Evolutionary conservation across 139 green algal species (phyloP), one percentile per base, ranked within the genome.

Genomic region (Penium margaritaceum): DNA sequence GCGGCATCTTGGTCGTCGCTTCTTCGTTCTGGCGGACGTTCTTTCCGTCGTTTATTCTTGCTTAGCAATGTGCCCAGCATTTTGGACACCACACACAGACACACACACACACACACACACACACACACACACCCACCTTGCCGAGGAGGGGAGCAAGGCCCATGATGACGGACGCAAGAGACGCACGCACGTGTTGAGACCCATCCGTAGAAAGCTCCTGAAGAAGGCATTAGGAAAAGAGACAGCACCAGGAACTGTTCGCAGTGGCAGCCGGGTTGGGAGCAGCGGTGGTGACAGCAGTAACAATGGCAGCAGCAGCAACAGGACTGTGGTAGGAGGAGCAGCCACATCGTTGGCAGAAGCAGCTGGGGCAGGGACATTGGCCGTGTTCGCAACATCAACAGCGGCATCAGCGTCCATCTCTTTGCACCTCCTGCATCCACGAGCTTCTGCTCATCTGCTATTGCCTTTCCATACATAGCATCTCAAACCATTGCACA

Each of bases 141-240:
- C 86, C 88, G 33, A 98, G 81, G 32, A 91, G 69, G 12, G 95
- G 92, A 14, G 95, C 91, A 36, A 98, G 77, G 77, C 95, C 92
- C 92, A 97, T 96, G 2, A 97, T 91, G 1, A 95, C 90, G 12
- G 79, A 84, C 1, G 95, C 95, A 47, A 99, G 86, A 19, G 95
- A 90, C 0, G 89, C 85, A 14, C 95, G 88, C 43, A 98, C 95
- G 76, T 95, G 91, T 85, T 98, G 95, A 34, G 77, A 90, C 39
- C 72, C 78, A 75, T 96, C 90, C 0, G 61, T 86, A 24, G 86
- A 81, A 1, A 97, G 87, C 67, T 96, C 90, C 70, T 83, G 63
- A 33, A 58, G 46, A 30, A 2, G 3, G 15, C 4, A n/a, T 1
- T 2, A 2, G 47, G 1, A 21, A 3, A 24, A 34, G 1, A 29